Evolutionary conservation across 2,329 filamentous ascomycete genomes (phyloP), one percentile per base, ranked within the genome.

Genomic region (Claviceps fusiformis): DNA sequence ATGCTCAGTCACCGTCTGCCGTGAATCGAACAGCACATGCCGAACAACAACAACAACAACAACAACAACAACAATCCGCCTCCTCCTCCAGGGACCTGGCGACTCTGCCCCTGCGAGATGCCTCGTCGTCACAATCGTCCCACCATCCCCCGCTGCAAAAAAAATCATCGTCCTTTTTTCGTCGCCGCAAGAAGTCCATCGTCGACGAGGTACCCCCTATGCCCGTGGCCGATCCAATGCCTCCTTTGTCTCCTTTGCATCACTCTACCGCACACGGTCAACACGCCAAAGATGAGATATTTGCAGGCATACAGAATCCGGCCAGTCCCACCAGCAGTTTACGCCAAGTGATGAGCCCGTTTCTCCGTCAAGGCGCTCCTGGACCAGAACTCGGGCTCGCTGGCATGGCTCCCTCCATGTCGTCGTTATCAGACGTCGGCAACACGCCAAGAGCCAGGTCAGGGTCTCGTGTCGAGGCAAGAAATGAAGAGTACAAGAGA

Each of bases 161-260:
- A 75, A 96, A 96, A 69, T 82, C 89, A 4, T 95, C 92, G 1
- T 92, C 89, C 0, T 97, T 98, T 72, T 97, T 97, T 73, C 81
- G 93, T 59, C 80, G 93, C 57, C 81, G 91, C 59, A 97, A 97
- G 79, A 95, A 92, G 78, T 95, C 91, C 5, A 71, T 89, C 39
- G 80, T 82, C 15, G 90, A 95, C 59, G 77, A 81, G 27, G 78
- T 78, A 44, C 82, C 86, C 39, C 82, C 85, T 9, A 69, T 84
- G 35, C 79, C 78, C 0, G 62, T 70, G 37, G 76, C 68, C 57
- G 75, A 66, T 57, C 72, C 69, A 62, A 70, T 68, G 43, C 68
- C 71, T 7, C 70, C 72, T 1, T 60, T 73, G 52, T 69, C 74
- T 27, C 62, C 66, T 33, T 61, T 71, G 46, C 63, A 70, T 9